phyloP scores from a whole-genome alignment of 2,329 filamentous ascomycete species.

The Aspergillus sojae region DNA sequence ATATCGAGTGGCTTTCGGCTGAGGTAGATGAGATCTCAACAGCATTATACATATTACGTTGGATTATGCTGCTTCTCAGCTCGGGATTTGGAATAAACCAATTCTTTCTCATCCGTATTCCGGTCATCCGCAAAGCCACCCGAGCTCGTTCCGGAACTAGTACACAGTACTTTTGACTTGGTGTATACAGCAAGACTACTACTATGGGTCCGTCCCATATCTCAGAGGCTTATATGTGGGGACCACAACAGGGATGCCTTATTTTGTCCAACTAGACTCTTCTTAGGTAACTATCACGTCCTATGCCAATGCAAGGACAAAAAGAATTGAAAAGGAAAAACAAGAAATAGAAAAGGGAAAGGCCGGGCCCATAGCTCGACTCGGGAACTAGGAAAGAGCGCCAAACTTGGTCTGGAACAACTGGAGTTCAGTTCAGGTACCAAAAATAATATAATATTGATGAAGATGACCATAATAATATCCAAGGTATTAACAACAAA shows the following conservation, averaged over 20 bases:
- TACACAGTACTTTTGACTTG: not conserved
- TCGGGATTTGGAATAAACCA: not conserved
- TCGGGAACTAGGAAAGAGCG: not conserved
- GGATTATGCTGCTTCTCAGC: not conserved
- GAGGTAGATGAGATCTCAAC: not conserved
- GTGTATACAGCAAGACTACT: not conserved
- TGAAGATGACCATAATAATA: not conserved
- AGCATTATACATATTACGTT: not conserved
- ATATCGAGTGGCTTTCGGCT: not conserved
- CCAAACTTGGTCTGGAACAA: not conserved
- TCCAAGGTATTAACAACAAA: not conserved
- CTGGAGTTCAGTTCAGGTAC: not conserved
- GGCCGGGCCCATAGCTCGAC: not conserved
- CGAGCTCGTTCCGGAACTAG: not conserved
- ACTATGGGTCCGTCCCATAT: not conserved
- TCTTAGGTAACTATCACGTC: not conserved
- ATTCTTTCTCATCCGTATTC: not conserved
- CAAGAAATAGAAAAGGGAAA: not conserved
- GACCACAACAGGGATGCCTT: not conserved
- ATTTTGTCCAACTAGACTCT: not conserved
- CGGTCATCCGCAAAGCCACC: not conserved
- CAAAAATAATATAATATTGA: not conserved
- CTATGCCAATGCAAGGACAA: not conserved
- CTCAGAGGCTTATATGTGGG: not conserved
- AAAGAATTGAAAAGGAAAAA: not conserved